These are phyloP conservation scores for Thamnidium elegans DNA, from an alignment of 192 early-diverging fungal genomes.

Conservation along the genomic window DNA sequence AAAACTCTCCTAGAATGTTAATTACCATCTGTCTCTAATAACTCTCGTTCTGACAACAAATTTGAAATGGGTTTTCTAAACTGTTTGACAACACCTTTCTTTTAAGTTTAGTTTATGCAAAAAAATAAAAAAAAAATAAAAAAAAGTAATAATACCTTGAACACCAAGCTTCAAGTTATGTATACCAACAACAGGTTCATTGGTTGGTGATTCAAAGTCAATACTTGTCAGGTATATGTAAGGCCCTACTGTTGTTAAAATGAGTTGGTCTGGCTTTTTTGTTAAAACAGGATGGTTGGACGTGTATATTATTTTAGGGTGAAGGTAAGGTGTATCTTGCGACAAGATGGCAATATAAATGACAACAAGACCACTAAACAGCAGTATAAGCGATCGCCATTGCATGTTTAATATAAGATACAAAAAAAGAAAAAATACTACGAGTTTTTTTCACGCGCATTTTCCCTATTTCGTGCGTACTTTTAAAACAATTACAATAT, in stretches of 20 bases:
- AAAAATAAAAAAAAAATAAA: not conserved
- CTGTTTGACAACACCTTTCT: slow-evolving; percentile 6
- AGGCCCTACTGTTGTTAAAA: slow-evolving; percentile 16
- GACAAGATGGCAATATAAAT: slow-evolving; percentile 35
- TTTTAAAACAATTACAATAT: too few relatives aligned
- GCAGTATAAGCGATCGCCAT: slow-evolving; percentile 36
- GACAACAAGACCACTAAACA: slow-evolving; percentile 25
- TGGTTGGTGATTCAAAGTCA: slow-evolving; percentile 19
- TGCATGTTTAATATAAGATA: slow-evolving; percentile 21
- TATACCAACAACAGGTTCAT: slow-evolving; percentile 18
- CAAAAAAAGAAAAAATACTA: not conserved
- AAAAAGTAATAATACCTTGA: not conserved
- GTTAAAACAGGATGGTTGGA: not conserved
- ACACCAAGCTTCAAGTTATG: slow-evolving; percentile 14
- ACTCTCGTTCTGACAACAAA: slow-evolving; percentile 2
- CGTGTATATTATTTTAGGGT: slow-evolving; percentile 22
- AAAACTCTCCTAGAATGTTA: not conserved
- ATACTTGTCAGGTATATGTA: slow-evolving; percentile 31
- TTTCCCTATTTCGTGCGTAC: too few relatives aligned
- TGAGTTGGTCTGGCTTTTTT: slow-evolving; percentile 18
- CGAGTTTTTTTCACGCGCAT: too few relatives aligned
- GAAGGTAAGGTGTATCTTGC: slow-evolving; percentile 32
- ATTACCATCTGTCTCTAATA: not conserved
- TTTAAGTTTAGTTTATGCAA: not conserved
- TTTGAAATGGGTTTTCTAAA: slow-evolving; percentile 3